Conservation (phyloP, 179 eudicot species). For the Spinacia oleracea region DNA sequence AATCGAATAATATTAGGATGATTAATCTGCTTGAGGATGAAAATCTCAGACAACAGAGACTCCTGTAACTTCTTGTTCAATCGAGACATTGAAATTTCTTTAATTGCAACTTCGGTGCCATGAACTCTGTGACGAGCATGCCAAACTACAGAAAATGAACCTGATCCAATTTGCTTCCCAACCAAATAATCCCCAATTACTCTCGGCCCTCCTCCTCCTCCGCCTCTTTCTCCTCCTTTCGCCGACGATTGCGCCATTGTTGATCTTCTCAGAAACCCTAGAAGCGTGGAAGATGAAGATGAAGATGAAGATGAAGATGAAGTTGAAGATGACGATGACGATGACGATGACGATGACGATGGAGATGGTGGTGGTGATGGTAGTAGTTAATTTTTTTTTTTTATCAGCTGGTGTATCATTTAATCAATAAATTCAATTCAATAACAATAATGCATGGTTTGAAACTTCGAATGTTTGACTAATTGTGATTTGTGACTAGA, state of each 20-base stretch:
- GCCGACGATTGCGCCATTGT: conserved; percentile 45
- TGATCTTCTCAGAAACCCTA: conserved; percentile 14
- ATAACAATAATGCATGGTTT: too few species aligned
- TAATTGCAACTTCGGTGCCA: conserved; percentile 86
- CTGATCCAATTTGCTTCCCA: conserved; percentile 72
- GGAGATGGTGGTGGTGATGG: too few species aligned
- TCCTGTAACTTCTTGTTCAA: conserved; percentile 75
- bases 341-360: too few species aligned
- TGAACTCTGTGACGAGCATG: conserved; percentile 69
- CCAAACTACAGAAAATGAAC: conserved; percentile 96
- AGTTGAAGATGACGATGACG: too few species aligned
- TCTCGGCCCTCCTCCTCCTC: conserved; percentile 46
- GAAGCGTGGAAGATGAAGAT: not conserved
- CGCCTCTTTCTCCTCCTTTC: conserved; percentile 38
- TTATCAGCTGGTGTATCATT: too few species aligned
- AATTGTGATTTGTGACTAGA: too few species aligned
- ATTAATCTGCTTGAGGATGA: conserved; percentile 64
- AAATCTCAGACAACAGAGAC: conserved; percentile 79
- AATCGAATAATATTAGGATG: conserved; percentile 85
- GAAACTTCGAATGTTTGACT: too few species aligned
- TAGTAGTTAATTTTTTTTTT: too few species aligned
- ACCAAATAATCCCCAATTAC: conserved; percentile 76
- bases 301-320: not conserved
- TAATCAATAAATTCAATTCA: too few species aligned
- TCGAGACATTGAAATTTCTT: conserved; percentile 63